phyloP scores from a whole-genome alignment of 1,139 yeast genomes.

The Lizanozyma gosingica region DNA sequence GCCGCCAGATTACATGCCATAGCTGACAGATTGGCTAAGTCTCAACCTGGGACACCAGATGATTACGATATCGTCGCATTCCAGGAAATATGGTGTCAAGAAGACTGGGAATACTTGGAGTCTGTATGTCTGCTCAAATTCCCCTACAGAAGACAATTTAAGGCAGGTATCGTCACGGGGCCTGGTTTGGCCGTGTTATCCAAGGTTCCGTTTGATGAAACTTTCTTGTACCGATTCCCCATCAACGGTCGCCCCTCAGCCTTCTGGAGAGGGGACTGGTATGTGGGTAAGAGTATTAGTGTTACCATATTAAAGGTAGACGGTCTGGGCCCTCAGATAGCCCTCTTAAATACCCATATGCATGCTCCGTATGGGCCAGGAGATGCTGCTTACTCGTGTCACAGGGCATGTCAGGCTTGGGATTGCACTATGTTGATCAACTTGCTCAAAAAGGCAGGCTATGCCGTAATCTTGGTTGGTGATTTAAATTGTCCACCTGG shows the following conservation, averaged over 20 bases:
- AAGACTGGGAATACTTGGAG: conserved; percentile 67
- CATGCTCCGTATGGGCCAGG: conserved; percentile 94
- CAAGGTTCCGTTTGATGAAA: conserved; percentile 70
- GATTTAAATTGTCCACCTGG: conserved; percentile 88
- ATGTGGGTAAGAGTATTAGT: conserved; percentile 86
- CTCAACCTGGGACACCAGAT: conserved; percentile 20
- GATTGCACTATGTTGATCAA: conserved; percentile 67
- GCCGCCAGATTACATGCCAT: conserved; percentile 60
- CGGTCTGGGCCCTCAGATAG: conserved; percentile 47
- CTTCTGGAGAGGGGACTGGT: conserved; percentile 93
- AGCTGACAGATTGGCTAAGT: conserved; percentile 52
- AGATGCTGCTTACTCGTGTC: conserved; percentile 85
- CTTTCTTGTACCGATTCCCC: conserved; percentile 78
- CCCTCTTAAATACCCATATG: conserved; percentile 85
- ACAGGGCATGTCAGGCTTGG: conserved; percentile 95
- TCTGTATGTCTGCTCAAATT: conserved; percentile 34
- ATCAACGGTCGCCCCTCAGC: conserved; percentile 94
- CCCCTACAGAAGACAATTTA: conserved; percentile 64
- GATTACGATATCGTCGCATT: conserved; percentile 78
- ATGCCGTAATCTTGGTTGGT: conserved; percentile 83
- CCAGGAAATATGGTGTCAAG: conserved; percentile 88
- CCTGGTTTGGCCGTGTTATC: conserved; percentile 88
- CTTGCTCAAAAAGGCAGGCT: conserved; percentile 62
- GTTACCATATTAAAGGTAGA: conserved; percentile 57
- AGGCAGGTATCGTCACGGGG: conserved; percentile 81